phyloP scores from a whole-genome alignment of 2,329 filamentous ascomycete genomes.

The Stagonosporopsis cucurbitacearum region DNA sequence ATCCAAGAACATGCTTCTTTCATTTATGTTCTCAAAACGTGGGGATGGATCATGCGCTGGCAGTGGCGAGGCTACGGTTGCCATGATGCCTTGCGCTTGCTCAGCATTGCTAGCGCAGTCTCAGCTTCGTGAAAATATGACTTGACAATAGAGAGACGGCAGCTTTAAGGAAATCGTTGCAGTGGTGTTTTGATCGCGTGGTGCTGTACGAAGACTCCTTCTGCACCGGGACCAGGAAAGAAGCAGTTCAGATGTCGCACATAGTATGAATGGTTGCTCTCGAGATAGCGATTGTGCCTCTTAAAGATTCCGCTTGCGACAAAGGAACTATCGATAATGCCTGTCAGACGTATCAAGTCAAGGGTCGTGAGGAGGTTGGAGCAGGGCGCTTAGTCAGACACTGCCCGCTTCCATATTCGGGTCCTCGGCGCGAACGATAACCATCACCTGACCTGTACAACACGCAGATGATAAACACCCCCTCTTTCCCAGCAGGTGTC shows the following conservation, averaged over 20 bases:
- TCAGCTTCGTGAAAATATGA: not conserved
- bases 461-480: slow-evolving; percentile 4
- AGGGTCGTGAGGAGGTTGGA: not conserved
- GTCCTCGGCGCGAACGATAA: slow-evolving; percentile 6
- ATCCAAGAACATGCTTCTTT: too few relatives aligned
- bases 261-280: not conserved
- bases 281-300: not conserved
- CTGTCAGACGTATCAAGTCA: slow-evolving; percentile 5
- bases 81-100: not conserved
- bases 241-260: not conserved
- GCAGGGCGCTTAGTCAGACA: slow-evolving; percentile 11
- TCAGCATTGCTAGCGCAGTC: not conserved
- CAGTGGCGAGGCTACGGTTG: not conserved
- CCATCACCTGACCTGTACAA: slow-evolving; percentile 11
- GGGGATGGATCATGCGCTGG: not conserved
- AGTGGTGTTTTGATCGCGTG: not conserved
- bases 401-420: slow-evolving; percentile 10
- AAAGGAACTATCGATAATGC: slow-evolving; percentile 1
- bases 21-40: not conserved
- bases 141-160: too few relatives aligned
- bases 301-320: not conserved
- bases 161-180: too few relatives aligned
- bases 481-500: slow-evolving; percentile 3
- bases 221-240: too few relatives aligned
- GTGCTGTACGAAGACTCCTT: not conserved